A percentile compares a stretch with the other conserved stretches of the same genome.
phyloP scores from a whole-genome alignment of 108 stramenopile species.

The Conticribra weissflogii region DNA sequence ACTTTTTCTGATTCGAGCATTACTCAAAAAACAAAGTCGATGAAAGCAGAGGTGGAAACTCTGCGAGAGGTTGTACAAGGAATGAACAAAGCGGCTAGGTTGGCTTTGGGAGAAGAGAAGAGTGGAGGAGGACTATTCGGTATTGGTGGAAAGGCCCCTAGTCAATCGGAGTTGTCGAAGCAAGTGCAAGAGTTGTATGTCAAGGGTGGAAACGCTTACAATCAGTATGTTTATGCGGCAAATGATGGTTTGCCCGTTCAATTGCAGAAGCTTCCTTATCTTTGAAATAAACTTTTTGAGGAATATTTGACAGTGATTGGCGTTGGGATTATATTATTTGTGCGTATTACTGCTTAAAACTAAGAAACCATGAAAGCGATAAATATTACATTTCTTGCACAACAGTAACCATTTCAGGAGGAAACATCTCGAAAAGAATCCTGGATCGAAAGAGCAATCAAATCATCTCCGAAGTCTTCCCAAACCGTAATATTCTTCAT shows the following conservation, averaged over 20 bases:
- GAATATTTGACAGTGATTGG: neutral
- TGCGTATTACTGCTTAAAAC: no score
- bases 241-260: conserved; percentile 79
- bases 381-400: no score
- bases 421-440: conserved; percentile 13
- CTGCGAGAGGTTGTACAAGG: conserved; percentile 56
- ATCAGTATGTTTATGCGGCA: conserved; percentile 67
- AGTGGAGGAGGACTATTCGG: conserved; percentile 68
- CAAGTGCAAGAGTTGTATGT: conserved; percentile 68
- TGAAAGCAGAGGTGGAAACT: conserved; percentile 67
- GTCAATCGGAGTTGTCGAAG: conserved; percentile 57
- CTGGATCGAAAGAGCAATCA: conserved; percentile 10
- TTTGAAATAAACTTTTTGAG: conserved; percentile 18
- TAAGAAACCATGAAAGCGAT: no score
- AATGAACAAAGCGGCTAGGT: conserved; percentile 58
- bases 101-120: conserved; percentile 73
- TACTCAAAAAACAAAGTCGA: conserved; percentile 74
- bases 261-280: conserved; percentile 64
- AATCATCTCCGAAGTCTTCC: conserved; percentile 1
- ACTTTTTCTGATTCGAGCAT: conserved; percentile 81
- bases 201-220: conserved; percentile 77
- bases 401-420: no score
- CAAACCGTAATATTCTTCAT: neutral
- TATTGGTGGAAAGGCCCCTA: conserved; percentile 59
- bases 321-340: neutral